Evolutionary conservation across 768 basidiomycete genomes (phyloP).

Genomic region (Tricholoma saponaceum): DNA sequence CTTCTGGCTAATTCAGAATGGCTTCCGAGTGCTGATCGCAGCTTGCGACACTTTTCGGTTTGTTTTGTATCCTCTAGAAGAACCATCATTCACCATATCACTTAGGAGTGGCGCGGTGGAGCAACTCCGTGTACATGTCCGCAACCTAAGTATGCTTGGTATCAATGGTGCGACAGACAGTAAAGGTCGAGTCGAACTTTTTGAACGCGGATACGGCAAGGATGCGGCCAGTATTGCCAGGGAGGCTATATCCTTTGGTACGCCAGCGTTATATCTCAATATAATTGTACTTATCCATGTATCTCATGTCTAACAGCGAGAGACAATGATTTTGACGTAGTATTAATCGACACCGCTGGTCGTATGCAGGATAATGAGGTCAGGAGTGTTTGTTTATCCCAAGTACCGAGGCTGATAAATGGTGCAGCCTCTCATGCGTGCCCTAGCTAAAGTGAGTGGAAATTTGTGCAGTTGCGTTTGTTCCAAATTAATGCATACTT

Average conservation of each 20-base stretch:
- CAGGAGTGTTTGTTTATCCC: constrained; percentile 10
- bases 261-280: constrained; percentile 14
- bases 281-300: background rate
- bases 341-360: constrained; percentile 96
- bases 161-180: constrained; percentile 65
- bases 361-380: constrained; percentile 99
- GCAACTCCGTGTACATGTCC: constrained; percentile 93
- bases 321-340: constrained; percentile 92
- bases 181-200: constrained; percentile 84
- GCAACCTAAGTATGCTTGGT: constrained; percentile 84
- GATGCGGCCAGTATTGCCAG: constrained; percentile 98
- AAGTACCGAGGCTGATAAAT: constrained; percentile 5
- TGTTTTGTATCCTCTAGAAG: constrained; percentile 10
- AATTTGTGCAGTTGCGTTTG: background rate
- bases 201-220: constrained; percentile 96
- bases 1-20: constrained; percentile 98
- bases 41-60: constrained; percentile 97
- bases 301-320: constrained; percentile 46
- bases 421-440: constrained; percentile 87
- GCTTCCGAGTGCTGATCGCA: constrained; percentile 88
- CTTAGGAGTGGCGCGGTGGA: constrained; percentile 92
- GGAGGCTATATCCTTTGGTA: constrained; percentile 90
- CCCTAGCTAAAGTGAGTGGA: constrained; percentile 79
- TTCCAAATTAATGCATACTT: background rate
- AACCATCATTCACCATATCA: constrained; percentile 1